Percentiles rank a stretch among this genome's conserved stretches.
Evolutionary conservation across 257 asterid genomes (phyloP).

Genomic region (Solanum neorickii): DNA sequence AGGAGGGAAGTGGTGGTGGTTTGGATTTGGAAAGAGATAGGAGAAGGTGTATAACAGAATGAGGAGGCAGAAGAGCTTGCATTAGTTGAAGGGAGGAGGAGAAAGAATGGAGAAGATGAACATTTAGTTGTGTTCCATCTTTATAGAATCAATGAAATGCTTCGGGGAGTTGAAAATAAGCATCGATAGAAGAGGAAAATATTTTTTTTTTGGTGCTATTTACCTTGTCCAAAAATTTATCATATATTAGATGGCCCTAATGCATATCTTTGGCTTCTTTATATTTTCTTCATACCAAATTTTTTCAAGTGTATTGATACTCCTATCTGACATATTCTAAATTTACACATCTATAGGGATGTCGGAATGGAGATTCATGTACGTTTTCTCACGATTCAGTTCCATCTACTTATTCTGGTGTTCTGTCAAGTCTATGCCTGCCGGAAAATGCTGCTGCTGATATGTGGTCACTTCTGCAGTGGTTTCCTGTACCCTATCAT

Average conservation of each 20-base stretch:
- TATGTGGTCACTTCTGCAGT: slow-evolving; percentile 33
- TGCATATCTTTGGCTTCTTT: background rate
- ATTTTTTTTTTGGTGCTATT: background rate
- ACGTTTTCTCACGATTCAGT: slow-evolving; percentile 63
- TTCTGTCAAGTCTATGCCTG: slow-evolving; percentile 25
- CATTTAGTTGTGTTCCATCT: too few relatives aligned
- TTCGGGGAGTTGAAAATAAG: background rate
- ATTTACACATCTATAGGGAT: slow-evolving; percentile 56
- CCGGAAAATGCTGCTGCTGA: slow-evolving; percentile 39
- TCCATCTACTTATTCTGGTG: slow-evolving; percentile 14
- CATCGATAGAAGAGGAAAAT: background rate
- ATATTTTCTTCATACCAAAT: background rate
- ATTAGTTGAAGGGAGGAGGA: background rate
- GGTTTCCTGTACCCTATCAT: slow-evolving; percentile 43
- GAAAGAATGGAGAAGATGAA: background rate
- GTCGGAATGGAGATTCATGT: slow-evolving; percentile 73
- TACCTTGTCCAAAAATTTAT: background rate
- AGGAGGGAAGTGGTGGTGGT: background rate
- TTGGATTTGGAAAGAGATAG: background rate
- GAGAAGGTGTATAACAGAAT: background rate
- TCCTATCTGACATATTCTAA: background rate
- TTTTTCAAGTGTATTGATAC: background rate
- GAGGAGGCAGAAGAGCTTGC: background rate
- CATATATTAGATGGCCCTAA: background rate
- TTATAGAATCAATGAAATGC: background rate